Conservation (phyloP, 768 basidiomycete species). For the Phlebiopsis gigantea region DNA sequence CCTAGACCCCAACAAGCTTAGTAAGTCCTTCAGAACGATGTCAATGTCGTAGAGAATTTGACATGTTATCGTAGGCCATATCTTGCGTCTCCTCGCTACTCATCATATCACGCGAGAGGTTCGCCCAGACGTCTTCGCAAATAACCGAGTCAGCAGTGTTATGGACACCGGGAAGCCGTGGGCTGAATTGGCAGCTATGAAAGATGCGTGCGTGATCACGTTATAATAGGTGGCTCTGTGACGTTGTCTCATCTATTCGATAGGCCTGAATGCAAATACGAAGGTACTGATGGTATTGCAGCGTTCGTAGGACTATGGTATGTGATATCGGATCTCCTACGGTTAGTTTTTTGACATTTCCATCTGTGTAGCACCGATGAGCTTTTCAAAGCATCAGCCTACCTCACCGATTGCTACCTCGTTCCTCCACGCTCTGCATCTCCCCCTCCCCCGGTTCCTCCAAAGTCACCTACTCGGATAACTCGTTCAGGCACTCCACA, state of each 20-base stretch:
- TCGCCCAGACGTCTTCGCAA: slow-evolving; percentile 65
- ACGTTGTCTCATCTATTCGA: not conserved
- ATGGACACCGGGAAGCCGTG: slow-evolving; percentile 63
- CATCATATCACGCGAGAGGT: slow-evolving; percentile 72
- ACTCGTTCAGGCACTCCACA: not conserved
- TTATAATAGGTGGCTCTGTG: not conserved
- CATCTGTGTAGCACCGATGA: slow-evolving; percentile 57
- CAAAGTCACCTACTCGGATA: not conserved
- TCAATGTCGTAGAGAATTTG: not conserved
- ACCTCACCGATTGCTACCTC: slow-evolving; percentile 55
- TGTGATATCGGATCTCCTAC: slow-evolving; percentile 18
- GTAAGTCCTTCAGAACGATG: too few relatives aligned
- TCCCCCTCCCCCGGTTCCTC: slow-evolving; percentile 4
- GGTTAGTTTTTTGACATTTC: not conserved
- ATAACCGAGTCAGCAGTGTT: slow-evolving; percentile 64
- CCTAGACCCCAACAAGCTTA: slow-evolving; percentile 41
- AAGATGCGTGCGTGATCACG: slow-evolving; percentile 32
- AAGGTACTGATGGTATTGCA: slow-evolving; percentile 56
- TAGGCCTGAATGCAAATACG: slow-evolving; percentile 63
- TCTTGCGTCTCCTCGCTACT: slow-evolving; percentile 70
- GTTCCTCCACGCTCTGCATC: slow-evolving; percentile 12
- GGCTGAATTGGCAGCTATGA: slow-evolving; percentile 34
- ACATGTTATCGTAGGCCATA: slow-evolving; percentile 69
- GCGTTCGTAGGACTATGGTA: slow-evolving; percentile 70
- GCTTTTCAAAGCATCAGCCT: slow-evolving; percentile 69